Conservation (phyloP, 2,329 filamentous ascomycete species). For the Neopestalotiopsis sp. region DNA sequence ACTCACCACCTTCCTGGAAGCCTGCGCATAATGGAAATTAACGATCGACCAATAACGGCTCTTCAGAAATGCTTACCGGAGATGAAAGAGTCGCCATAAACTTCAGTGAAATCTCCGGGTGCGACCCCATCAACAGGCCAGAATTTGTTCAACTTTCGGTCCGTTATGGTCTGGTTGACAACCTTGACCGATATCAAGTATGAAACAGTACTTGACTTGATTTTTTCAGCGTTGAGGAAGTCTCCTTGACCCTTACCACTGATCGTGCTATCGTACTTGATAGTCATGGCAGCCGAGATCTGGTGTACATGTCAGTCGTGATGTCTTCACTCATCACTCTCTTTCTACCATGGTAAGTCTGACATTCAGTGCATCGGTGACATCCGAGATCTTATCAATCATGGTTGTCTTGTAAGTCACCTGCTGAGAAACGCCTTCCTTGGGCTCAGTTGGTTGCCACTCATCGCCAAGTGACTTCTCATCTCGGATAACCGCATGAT, state of each 20-base stretch:
- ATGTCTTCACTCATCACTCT: not conserved
- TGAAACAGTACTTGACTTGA: constrained; percentile 1
- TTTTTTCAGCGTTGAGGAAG: constrained; percentile 5
- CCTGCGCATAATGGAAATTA: not conserved
- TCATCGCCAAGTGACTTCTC: not conserved
- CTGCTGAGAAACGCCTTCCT: constrained; percentile 2
- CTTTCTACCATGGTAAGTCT: not conserved
- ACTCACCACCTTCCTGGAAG: constrained; percentile 6
- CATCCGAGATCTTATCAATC: constrained; percentile 11
- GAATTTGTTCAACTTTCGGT: not conserved
- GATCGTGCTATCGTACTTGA: not conserved
- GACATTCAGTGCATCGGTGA: constrained; percentile 8
- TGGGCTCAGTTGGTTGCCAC: not conserved
- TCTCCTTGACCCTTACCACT: not conserved
- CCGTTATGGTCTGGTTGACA: constrained; percentile 3
- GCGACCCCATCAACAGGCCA: not conserved
- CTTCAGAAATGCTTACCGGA: not conserved
- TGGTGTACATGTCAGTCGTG: not conserved
- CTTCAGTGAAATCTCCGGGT: not conserved
- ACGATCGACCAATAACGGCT: not conserved
- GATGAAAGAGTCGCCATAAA: constrained; percentile 7
- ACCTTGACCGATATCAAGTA: constrained; percentile 5
- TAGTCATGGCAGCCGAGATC: not conserved
- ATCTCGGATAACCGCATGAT: constrained; percentile 3
- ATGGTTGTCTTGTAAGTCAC: constrained; percentile 9